phyloP scores from a whole-genome alignment of 2,329 filamentous ascomycete species.

The Pezizomycotina sp. region DNA sequence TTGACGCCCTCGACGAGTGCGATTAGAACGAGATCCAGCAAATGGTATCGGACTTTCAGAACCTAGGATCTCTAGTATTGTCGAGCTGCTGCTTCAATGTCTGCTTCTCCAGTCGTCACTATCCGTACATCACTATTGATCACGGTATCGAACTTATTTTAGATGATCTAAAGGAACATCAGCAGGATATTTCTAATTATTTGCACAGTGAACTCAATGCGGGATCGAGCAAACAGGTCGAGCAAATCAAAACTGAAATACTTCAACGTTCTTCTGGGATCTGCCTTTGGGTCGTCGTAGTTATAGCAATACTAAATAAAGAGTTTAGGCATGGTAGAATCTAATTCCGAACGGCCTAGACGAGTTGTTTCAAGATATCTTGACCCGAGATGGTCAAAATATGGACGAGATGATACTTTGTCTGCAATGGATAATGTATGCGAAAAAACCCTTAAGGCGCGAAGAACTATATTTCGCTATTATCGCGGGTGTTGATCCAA shows the following conservation, averaged over 20 bases:
- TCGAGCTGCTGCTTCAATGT: conserved; percentile 25
- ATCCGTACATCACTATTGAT: conserved; percentile 30
- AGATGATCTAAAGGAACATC: conserved; percentile 28
- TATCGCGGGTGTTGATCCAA: conserved; percentile 24
- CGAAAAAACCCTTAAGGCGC: conserved; percentile 27
- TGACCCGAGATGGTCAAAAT: conserved; percentile 28
- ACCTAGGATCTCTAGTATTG: conserved; percentile 26
- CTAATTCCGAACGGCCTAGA: conserved; percentile 29
- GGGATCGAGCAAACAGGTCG: conserved; percentile 19
- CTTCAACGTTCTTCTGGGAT: conserved; percentile 30
- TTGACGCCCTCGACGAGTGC: conserved; percentile 39
- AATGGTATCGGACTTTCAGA: conserved; percentile 33
- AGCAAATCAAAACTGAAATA: conserved; percentile 27
- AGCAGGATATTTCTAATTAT: conserved; percentile 28
- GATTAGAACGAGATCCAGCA: conserved; percentile 30
- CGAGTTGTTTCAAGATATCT: conserved; percentile 32
- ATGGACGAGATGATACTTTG: conserved; percentile 27
- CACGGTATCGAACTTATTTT: conserved; percentile 27
- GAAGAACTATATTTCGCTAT: conserved; percentile 31
- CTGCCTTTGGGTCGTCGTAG: conserved; percentile 35
- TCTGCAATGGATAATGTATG: conserved; percentile 32
- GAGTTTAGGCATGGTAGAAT: conserved; percentile 29
- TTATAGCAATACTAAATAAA: conserved; percentile 33
- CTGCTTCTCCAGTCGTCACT: conserved; percentile 33
- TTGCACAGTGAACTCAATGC: conserved; percentile 26